These are phyloP conservation scores for Eutypa lata DNA, from an alignment of 2,329 filamentous ascomycete genomes.

Conservation along the genomic window DNA sequence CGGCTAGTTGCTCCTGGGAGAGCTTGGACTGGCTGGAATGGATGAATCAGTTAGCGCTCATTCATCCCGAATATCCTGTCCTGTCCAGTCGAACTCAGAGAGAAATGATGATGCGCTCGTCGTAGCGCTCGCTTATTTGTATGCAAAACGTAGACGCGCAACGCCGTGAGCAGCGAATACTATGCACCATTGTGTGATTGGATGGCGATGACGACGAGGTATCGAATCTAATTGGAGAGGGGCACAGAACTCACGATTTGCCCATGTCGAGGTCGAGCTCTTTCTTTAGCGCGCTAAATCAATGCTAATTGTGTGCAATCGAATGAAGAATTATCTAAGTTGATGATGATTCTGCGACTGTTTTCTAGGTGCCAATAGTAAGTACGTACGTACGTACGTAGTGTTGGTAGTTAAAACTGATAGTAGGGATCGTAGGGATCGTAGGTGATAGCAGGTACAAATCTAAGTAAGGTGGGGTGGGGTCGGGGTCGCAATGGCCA, in stretches of 20 bases:
- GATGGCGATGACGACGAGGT: background rate
- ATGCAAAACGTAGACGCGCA: too few relatives aligned
- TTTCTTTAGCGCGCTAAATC: background rate
- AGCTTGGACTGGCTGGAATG: slow-evolving; percentile 87
- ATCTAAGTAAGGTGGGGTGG: background rate
- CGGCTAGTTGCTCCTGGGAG: slow-evolving; percentile 89
- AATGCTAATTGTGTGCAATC: background rate
- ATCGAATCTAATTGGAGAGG: background rate
- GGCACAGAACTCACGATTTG: background rate
- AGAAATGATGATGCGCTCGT: too few relatives aligned
- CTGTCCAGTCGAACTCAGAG: too few relatives aligned
- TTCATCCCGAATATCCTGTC: too few relatives aligned
- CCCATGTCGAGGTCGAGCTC: background rate
- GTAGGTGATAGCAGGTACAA: background rate
- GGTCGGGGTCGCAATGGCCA: background rate
- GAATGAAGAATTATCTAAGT: background rate
- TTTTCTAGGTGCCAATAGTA: background rate
- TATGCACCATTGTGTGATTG: background rate
- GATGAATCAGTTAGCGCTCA: slow-evolving; percentile 1
- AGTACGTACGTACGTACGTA: background rate
- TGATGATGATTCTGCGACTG: background rate
- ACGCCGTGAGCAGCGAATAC: background rate
- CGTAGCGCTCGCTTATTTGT: background rate
- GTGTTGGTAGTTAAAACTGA: too few relatives aligned
- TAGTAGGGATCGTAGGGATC: background rate